A percentile compares a stretch with the other conserved stretches of the same genome.
Conservation (phyloP, 257 asterid genomes). For the Cordia subcordata region DNA sequence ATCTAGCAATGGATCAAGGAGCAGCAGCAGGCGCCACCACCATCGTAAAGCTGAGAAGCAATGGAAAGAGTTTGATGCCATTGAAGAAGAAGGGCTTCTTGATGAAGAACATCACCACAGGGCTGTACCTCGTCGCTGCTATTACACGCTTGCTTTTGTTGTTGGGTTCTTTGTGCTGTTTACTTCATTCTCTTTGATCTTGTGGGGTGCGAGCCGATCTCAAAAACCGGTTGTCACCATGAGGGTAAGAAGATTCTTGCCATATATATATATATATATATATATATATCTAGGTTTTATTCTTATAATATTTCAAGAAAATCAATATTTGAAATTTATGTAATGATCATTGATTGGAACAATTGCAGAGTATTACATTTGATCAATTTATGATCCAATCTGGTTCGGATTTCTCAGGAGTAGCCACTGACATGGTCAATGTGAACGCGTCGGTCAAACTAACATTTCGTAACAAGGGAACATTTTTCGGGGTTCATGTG, state of each 20-base stretch:
- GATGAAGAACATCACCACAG: conserved; percentile 51
- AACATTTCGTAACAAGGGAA: conserved; percentile 56
- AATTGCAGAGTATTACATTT: conserved; percentile 61
- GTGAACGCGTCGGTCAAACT: conserved; percentile 70
- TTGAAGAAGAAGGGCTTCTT: conserved; percentile 87
- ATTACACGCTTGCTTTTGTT: conserved; percentile 43
- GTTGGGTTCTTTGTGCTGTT: conserved; percentile 67
- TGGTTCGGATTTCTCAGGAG: conserved; percentile 73
- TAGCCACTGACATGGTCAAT: conserved; percentile 69
- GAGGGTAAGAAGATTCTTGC: conserved; percentile 41
- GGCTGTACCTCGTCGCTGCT: conserved; percentile 64
- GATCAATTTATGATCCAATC: conserved; percentile 68
- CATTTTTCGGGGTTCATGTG: conserved; percentile 87
- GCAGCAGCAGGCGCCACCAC: conserved; percentile 30
- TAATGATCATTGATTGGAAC: not conserved
- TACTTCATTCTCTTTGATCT: conserved; percentile 63
- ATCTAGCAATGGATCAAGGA: conserved; percentile 62
- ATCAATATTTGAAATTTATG: too few relatives aligned
- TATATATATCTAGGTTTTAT: too few relatives aligned
- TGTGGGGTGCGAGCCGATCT: conserved; percentile 92
- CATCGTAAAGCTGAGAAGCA: conserved; percentile 37
- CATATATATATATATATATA: not conserved
- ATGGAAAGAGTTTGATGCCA: conserved; percentile 84
- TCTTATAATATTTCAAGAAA: too few relatives aligned
- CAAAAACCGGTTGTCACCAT: conserved; percentile 77